phyloP scores from a whole-genome alignment of 2,329 filamentous ascomycete species.

The Alternaria sp. region DNA sequence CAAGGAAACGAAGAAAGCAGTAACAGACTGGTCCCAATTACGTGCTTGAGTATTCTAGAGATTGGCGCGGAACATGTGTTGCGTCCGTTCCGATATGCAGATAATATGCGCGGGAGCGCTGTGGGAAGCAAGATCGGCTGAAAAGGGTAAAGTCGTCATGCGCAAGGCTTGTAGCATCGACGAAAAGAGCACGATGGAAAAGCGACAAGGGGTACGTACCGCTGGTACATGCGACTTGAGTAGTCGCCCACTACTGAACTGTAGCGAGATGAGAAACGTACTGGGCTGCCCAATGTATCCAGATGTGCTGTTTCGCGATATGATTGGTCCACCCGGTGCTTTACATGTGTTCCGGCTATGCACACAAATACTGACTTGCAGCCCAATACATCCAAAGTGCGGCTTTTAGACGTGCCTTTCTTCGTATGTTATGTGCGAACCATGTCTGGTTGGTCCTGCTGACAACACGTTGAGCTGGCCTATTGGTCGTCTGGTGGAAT shows the following conservation, averaged over 20 bases:
- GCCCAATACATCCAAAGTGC: conserved; percentile 42
- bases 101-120: conserved; percentile 44
- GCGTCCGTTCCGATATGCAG: conserved; percentile 36
- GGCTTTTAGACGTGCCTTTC: conserved; percentile 27
- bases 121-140: conserved; percentile 33
- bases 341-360: conserved; percentile 47
- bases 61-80: conserved; percentile 34
- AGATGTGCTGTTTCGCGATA: conserved; percentile 30
- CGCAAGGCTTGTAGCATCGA: conserved; percentile 26
- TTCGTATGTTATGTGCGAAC: conserved; percentile 33
- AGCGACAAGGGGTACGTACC: conserved; percentile 26
- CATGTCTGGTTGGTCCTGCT: conserved; percentile 29
- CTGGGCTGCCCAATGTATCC: conserved; percentile 32
- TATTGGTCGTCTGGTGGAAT: conserved; percentile 37
- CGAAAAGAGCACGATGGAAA: conserved; percentile 28
- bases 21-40: conserved; percentile 6
- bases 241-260: conserved; percentile 31
- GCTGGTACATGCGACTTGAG: conserved; percentile 26
- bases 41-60: neutral
- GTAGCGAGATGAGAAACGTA: conserved; percentile 34
- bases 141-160: conserved; percentile 31
- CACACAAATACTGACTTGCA: conserved; percentile 42
- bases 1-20: neutral
- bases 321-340: conserved; percentile 45
- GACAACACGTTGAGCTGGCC: conserved; percentile 33